Evolutionary conservation across 2,329 filamentous ascomycete species (phyloP), one percentile per base, ranked within the genome.

Genomic region (Gremmenia infestans): DNA sequence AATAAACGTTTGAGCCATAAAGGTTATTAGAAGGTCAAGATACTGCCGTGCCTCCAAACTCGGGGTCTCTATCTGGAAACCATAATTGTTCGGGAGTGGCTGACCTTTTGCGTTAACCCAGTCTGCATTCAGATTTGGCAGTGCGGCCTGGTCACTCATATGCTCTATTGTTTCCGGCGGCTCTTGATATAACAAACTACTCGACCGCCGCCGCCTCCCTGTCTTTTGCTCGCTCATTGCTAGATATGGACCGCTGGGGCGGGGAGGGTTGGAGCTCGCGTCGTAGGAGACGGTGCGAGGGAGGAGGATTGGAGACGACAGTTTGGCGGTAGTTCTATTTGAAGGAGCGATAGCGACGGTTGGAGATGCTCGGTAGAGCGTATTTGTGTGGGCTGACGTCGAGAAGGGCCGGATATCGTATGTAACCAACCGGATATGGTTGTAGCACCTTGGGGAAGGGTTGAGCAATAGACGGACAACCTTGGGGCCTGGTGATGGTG

Each of bases 21-120:
- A 54, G 50, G 53, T 54, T 28, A 52, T 35, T 53, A 51, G 39
- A 54, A 35, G 36, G 14, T 8, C 23, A 40, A 11, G 32, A 51
- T 49, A 45, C 47, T 55, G 22, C 37, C 25, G 50, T 35, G 28
- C 39, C 46, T 56, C 55, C 19, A 36, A 23, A 12, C 17, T 14
- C 15, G 15, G 17, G 11, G 14, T 9, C 23, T 35, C 39, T 37
- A 39, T 23, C 22, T 32, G 14, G 35, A 32, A 39, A 11, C 46
- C 35, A 11, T 19, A 25, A 22, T 40, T 25, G 22, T 45, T 19
- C 17, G 25, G 55, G 45, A 61, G 46, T 36, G 52, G 72, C 82
- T 76, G 77, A 97, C 94, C 94, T 85, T 99, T 99, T 69, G 92
- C 90, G 74, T 97, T 97, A 65, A 97, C 95, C 94, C 94, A 99